These are phyloP conservation scores for Canavalia ensiformis DNA, from an alignment of 306 rosid species.

Conservation along the genomic window DNA sequence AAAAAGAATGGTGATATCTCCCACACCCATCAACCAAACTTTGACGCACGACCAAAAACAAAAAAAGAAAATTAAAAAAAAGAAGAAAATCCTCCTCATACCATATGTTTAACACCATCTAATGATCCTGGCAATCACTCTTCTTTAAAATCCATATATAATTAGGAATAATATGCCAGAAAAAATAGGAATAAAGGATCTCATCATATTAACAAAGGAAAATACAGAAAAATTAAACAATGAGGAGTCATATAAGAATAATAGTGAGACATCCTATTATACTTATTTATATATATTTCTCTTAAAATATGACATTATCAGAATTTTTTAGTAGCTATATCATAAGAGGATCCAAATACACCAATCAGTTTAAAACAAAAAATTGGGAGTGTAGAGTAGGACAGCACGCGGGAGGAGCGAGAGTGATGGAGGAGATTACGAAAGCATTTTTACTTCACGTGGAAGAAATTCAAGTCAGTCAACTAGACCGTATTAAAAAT, in stretches of 20 bases:
- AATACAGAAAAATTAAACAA: neutral
- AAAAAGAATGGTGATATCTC: neutral
- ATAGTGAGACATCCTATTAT: neutral
- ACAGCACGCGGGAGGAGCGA: too few relatives aligned
- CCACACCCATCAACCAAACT: neutral
- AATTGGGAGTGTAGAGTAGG: too few relatives aligned
- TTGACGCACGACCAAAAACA: too few relatives aligned
- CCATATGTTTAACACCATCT: neutral
- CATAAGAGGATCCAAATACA: neutral
- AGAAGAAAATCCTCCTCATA: neutral
- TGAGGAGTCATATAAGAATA: neutral
- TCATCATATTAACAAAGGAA: neutral
- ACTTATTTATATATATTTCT: neutral
- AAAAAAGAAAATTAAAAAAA: neutral
- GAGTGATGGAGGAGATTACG: neutral
- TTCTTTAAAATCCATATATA: neutral
- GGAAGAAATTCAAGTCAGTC: constrained; percentile 14
- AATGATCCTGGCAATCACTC: neutral
- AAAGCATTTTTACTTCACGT: constrained; percentile 7
- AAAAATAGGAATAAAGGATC: neutral
- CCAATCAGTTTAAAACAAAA: neutral
- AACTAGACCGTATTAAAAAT: neutral
- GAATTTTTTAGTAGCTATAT: too few relatives aligned
- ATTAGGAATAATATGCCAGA: too few relatives aligned
- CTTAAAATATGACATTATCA: neutral